A percentile compares a stretch with the other conserved stretches of the same genome.
These are phyloP conservation scores for Terfezia claveryi DNA, from an alignment of 495 filamentous ascomycete genomes.

Conservation along the genomic window DNA sequence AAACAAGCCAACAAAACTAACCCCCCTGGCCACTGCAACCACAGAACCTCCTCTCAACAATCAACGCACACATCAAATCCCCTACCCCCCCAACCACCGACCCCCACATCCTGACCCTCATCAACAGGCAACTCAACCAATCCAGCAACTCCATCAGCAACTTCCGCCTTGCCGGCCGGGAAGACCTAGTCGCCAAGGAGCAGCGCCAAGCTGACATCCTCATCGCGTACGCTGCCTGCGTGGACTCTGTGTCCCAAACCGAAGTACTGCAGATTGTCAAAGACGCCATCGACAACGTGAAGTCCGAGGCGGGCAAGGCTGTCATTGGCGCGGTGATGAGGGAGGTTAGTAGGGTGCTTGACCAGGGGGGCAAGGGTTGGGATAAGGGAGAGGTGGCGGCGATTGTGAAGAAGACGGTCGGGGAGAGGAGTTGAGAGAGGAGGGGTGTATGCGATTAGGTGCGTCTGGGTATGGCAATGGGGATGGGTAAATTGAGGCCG, in stretches of 20 bases:
- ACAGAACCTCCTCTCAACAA: slow-evolving; percentile 26
- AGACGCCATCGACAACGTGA: slow-evolving; percentile 22
- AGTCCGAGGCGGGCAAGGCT: slow-evolving; percentile 16
- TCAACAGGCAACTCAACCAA: slow-evolving; percentile 25
- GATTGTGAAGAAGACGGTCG: slow-evolving; percentile 8
- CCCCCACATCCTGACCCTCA: slow-evolving; percentile 31
- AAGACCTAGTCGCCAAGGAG: slow-evolving; percentile 35
- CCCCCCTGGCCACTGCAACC: too few species aligned
- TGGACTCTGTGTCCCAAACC: slow-evolving; percentile 23
- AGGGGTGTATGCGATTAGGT: too few species aligned
- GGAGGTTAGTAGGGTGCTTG: slow-evolving; percentile 15
- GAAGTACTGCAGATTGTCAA: slow-evolving; percentile 23
- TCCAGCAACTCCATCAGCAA: slow-evolving; percentile 26
- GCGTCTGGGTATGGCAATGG: too few species aligned
- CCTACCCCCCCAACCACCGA: slow-evolving; percentile 32
- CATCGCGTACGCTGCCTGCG: slow-evolving; percentile 28
- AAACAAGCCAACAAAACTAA: too few species aligned
- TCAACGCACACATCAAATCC: slow-evolving; percentile 36
- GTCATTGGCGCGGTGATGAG: slow-evolving; percentile 21
- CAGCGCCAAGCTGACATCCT: slow-evolving; percentile 22
- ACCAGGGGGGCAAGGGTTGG: slow-evolving; percentile 5
- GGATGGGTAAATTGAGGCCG: too few species aligned
- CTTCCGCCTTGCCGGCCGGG: slow-evolving; percentile 27
- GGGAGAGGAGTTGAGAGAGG: not conserved
- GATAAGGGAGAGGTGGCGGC: slow-evolving; percentile 10